Evolutionary conservation across 768 basidiomycete genomes (phyloP), one percentile per base, ranked within the genome.

Genomic region (Rhodosporidiobolus sp.): DNA sequence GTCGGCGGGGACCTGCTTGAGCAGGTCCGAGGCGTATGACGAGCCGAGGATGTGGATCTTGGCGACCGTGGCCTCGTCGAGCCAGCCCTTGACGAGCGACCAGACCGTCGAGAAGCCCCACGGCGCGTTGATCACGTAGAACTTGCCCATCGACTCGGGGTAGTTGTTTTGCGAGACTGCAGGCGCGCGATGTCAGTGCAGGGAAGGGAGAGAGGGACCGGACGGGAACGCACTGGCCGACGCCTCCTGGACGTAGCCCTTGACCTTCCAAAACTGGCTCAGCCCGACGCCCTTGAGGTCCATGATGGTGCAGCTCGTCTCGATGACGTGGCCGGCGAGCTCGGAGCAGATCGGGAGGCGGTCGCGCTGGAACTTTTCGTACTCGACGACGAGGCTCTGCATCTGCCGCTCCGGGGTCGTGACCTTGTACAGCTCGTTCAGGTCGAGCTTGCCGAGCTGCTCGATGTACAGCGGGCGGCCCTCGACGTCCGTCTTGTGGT

Each of bases 71-170:
- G 94, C 96, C 77, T 89, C 88, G 82, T 98, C 95, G 77, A 99
- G 84, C 92, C 92, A 98, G 5, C 87, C 88, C 84, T 92, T 95
- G 84, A 98, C 87, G 75, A 94, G 80, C 28, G 83, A 80, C 94
- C 94, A 99, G 30, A 95, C 90, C 50, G 89, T 86, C 62, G 87
- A 86, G 84, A 99, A 99, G 63, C 88, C 85, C 88, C 90, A 97
- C 0, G 95, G 95, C 0, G 92, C 91, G 79, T 98, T 97, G 86
- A 96, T 90, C 85, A 98, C 94, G 85, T 91, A 99, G 84, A 99
- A 97, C 80, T 91, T 92, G 84, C 95, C 95, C 95, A 97, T 83
- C 59, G 85, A 87, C 81, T 95, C 92, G 2, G 93, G 91, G 81
- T 94, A 98, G 76, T 90, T 85, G 83, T 96, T 87, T 81, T 96